Base-by-base conservation (phyloP, 495 filamentous ascomycete genomes). In the Penicillium robsamsonii region DNA sequence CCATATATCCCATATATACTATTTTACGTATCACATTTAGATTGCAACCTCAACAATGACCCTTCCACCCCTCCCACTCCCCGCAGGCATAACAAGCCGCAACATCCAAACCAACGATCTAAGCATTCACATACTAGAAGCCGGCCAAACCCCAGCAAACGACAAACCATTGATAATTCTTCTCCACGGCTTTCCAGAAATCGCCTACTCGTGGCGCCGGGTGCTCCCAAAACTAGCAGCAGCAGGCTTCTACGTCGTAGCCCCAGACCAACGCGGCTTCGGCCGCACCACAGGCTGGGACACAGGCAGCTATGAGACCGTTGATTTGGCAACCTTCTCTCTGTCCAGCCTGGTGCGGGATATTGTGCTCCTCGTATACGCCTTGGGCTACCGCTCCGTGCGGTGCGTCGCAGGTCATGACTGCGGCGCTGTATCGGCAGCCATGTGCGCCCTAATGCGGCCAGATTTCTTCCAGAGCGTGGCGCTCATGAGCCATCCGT, bases 141-240 rank as follows among this genome's bases (percentile, higher is more conserved):
- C 83, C 17, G 83, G 82, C 25, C 44, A 48, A 29, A 58, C 64
- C 46, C 62, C 57, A 27, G 45, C 40, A 24, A 67, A 69, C 30
- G 70, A 69, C 13, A 79, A 73, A 17, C 85, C 84, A 0, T 77
- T 88, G 44, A 69, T 90, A 30, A 67, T 88, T 18, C 81, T 86
- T 57, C 75, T 82, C 50, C 86, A 87, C 65, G 86, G 85, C 20
- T 88, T 80, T 59, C 85, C 86, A 8, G 85, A 89, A 61, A 75
- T 88, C 18, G 84, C 86, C 44, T 89, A 79, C 67, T 87, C 85
- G 31, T 88, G 85, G 85, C 83, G 85, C 52, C 81, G 84, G 43
- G 67, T 87, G 12, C 75, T 88, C 55, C 79, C 81, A 17, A 48
- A 67, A 3, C 67, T 90, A 22, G 81, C 85, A 10, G 65, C 58